Base-by-base conservation (phyloP, 139 green algal species). In the Coccomyxa sp. region DNA sequence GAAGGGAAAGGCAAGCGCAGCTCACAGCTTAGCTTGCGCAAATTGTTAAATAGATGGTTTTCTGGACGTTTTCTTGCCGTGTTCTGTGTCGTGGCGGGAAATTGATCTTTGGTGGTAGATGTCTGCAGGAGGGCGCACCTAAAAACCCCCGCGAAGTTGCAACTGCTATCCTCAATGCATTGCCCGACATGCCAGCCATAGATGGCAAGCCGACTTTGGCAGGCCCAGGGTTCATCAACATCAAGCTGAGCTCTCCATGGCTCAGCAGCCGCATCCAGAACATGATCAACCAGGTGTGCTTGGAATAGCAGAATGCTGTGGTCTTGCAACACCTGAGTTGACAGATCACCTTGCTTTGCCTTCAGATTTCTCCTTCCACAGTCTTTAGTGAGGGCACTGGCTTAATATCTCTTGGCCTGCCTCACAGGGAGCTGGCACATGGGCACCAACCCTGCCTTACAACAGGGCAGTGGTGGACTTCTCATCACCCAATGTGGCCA, bases 151-250 rank as follows among this genome's bases (percentile, higher is more conserved):
- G 93, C 13, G 92, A 92, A 18, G 92, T 97, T 15, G 97, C 95
- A 17, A 91, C 94, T 76, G 91, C 92, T 9, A 95, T 99, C 66
- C n/a, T 98, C 0, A 90, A 87, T 13, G 81, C 79, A 9, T 86
- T 99, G 59, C 93, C 94, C 0, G 58, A 80, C 12, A 92, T 90
- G 32, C 68, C 83, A 58, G 63, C 95, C 25, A 89, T 98, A 25
- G 58, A 67, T 0, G 87, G 91, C 31, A 93, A 81, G 11, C 80
- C 85, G 71, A 88, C 81, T 51, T 81, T 98, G 9, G 97, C 96
- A 0, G 96, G 96, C 7, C 95, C 97, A n/a, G 97, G 97, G 30
- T 99, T 99, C 88, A 97, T 99, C 87, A 99, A 99, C 88, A 82
- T 98, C 67, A 83, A 63, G 12, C 38, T 97, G 0, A 83, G 16